Evolutionary conservation across 345 rosid species (phyloP), one percentile per base, ranked within the genome.

Genomic region (Hypericum perforatum): DNA sequence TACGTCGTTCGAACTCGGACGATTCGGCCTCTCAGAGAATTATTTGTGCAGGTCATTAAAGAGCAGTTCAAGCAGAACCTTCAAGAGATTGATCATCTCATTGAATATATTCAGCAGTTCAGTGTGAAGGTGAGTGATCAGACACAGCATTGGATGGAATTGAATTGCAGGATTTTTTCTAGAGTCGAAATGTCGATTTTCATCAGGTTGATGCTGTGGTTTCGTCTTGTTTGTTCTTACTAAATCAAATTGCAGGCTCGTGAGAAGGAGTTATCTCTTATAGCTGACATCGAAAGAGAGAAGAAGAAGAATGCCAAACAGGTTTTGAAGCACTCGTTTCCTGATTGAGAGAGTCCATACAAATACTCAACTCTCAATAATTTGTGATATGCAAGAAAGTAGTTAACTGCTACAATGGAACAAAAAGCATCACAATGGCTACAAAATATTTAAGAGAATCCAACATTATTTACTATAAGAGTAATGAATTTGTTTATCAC

Each of bases 61-160:
- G 48, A 44, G 11, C 48, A 44, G 48, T 44, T 44, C 48, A 44
- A 15, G 48, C 48, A 44, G 48, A 44, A 44, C 14, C 11, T 44
- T 44, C n/a, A 44, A 11, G 12, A 6, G n/a, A 44, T 44, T 9
- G 14, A 44, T 9, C 12, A n/a, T 44, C 48, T 44, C 11, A 1
- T 44, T 9, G 48, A 44, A 6, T 44, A 44, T n/a, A 44, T 44
- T 44, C 48, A n/a, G 13, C 11, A 9, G 14, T 44, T 44, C 5
- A 6, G 13, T 1, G 48, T 15, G 2, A 1, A 44, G 48, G 48
- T 44, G 48, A 5, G 6, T 9, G 8, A n/a, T 10, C 14, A 7
- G 6, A 43, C 14, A 44, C 7, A 11, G 7, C 11, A n/a, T n/a
- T 6, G 14, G 11, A 7, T 41, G 43, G 14, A 6, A 9, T 44